Base-by-base conservation (phyloP, 2,329 filamentous ascomycete genomes). In the Fusarium succisae region DNA sequence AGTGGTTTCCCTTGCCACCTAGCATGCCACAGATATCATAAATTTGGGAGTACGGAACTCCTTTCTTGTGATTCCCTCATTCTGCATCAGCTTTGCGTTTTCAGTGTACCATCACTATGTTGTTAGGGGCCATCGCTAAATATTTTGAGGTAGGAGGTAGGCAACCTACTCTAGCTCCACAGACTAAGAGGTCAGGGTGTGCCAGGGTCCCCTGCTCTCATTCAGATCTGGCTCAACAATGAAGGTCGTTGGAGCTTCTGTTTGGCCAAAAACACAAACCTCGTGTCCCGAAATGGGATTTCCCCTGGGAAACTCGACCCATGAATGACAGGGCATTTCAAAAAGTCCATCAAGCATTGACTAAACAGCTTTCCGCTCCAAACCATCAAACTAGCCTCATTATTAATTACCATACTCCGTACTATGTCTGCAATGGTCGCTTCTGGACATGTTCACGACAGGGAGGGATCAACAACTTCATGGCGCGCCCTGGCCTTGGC, bases 221-320 rank as follows among this genome's bases (percentile, higher is more conserved):
- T 63, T 61, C 60, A 76, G 76, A 79, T 79, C 78, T 76, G 70
- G 50, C 47, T 43, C 38, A 30, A 69, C 72, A 59, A 66, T 62
- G 38, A 28, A 51, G 30, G 28, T 64, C 60, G 45, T 61, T 70
- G 43, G 54, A 62, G 45, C 66, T 70, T 76, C 69, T 75, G 70
- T 72, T 75, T 78, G 76, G 77, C 45, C 72, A 65, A 73, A 71
- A 73, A 62, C 26, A 59, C 58, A 66, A 75, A 78, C 55, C 79
- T 81, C 80, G 79, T 81, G 79, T 81, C 78, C 80, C 56, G 73
- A 81, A 80, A 77, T 79, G 80, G 79, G 60, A 73, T 66, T 70
- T 69, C 61, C 69, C 69, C 66, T 70, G 62, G 48, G 56, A 55
- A 69, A 32, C 35, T 45, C 51, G 38, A 39, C 64, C 68, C 66